A percentile compares a stretch with the other conserved stretches of the same genome.
Conservation (phyloP, 2,329 filamentous ascomycete species). For the Xylariaceae sp. region DNA sequence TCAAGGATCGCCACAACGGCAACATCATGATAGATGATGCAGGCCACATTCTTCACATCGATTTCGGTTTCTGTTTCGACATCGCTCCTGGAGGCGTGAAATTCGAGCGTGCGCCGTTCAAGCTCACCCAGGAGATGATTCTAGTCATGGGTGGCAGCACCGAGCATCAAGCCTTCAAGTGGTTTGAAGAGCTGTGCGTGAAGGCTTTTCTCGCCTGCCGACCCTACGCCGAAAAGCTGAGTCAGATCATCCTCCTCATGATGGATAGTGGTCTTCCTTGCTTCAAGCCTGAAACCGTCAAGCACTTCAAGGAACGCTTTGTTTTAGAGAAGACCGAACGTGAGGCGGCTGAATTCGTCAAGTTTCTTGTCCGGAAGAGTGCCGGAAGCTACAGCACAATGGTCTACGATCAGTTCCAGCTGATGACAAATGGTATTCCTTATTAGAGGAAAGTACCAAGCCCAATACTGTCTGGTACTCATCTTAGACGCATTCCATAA, state of each 20-base stretch:
- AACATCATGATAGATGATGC: slow-evolving; percentile 99
- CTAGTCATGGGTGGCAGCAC: slow-evolving; percentile 95
- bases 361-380: slow-evolving; percentile 86
- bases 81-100: slow-evolving; percentile 96
- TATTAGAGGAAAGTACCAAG: slow-evolving; percentile 60
- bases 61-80: slow-evolving; percentile 99
- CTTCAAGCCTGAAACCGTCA: slow-evolving; percentile 95
- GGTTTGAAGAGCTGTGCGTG: slow-evolving; percentile 95
- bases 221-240: slow-evolving; percentile 86
- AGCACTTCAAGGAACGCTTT: slow-evolving; percentile 91
- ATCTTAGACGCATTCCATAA: not conserved
- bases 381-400: slow-evolving; percentile 90
- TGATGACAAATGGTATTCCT: slow-evolving; percentile 96
- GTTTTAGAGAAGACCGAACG: slow-evolving; percentile 90
- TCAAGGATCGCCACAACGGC: slow-evolving; percentile 99
- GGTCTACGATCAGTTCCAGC: slow-evolving; percentile 97
- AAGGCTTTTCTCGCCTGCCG: slow-evolving; percentile 92
- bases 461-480: not conserved
- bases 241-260: slow-evolving; percentile 92
- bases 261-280: slow-evolving; percentile 94
- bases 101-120: slow-evolving; percentile 98
- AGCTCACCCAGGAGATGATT: slow-evolving; percentile 96
- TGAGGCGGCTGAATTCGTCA: slow-evolving; percentile 94
- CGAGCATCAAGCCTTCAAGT: slow-evolving; percentile 86
- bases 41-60: slow-evolving; percentile 97